Conservation (phyloP, 352 stramenopile genomes). For the Phytophthora litchii region DNA sequence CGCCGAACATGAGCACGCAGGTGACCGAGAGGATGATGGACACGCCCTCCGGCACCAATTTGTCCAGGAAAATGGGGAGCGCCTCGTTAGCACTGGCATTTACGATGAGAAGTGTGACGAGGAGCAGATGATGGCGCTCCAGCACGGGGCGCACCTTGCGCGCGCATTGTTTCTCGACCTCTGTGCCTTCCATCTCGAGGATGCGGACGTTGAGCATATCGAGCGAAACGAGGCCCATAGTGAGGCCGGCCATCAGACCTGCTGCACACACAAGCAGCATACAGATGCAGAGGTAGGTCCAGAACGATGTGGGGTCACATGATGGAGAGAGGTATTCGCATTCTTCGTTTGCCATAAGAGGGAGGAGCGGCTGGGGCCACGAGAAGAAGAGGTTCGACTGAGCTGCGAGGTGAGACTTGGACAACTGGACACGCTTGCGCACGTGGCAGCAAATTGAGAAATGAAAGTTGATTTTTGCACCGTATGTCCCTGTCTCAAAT, state of each 20-base stretch:
- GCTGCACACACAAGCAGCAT: conserved; percentile 60
- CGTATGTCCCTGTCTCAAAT: no score
- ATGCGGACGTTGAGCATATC: conserved; percentile 87
- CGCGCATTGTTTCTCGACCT: conserved; percentile 79
- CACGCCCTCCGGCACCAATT: conserved; percentile 81
- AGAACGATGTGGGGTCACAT: conserved; percentile 70
- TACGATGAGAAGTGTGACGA: conserved; percentile 95
- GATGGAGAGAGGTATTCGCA: conserved; percentile 68
- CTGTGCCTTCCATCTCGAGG: conserved; percentile 74
- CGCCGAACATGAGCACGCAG: conserved; percentile 95
- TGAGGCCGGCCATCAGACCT: conserved; percentile 77
- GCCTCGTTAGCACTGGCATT: conserved; percentile 95
- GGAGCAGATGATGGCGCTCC: conserved; percentile 90
- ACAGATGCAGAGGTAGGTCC: conserved; percentile 54
- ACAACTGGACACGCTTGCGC: no score
- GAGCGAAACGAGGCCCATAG: conserved; percentile 77
- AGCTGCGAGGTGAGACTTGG: no score
- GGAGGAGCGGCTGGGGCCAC: no score
- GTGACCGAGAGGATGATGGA: conserved; percentile 97
- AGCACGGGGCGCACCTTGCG: conserved; percentile 89
- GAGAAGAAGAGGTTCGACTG: no score
- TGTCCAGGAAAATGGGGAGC: conserved; percentile 94
- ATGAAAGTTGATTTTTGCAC: no score
- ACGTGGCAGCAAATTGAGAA: no score
- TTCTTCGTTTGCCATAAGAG: no score